phyloP scores from a whole-genome alignment of 495 filamentous ascomycete genomes.

The Chaetomium tenue region DNA sequence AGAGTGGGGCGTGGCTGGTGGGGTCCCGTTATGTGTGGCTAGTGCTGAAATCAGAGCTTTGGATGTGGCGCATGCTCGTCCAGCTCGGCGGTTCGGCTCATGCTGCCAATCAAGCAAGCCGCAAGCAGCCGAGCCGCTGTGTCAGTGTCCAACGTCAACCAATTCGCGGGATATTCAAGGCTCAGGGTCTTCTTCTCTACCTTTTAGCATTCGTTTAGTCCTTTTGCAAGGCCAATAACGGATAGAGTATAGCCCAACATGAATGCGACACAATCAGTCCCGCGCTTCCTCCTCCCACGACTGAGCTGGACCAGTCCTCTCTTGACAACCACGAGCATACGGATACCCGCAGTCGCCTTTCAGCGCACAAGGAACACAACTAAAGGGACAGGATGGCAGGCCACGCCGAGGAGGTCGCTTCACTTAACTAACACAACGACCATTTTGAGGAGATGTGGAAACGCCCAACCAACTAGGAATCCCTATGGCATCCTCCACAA shows the following conservation, averaged over 20 bases:
- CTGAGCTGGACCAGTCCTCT: slow-evolving; percentile 50
- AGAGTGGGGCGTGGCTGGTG: slow-evolving; percentile 10
- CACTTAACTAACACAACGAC: slow-evolving; percentile 1
- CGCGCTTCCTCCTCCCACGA: slow-evolving; percentile 54
- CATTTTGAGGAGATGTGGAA: background rate
- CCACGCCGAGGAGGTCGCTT: slow-evolving; percentile 15
- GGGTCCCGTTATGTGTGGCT: background rate
- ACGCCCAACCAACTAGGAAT: background rate
- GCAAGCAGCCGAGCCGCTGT: slow-evolving; percentile 18
- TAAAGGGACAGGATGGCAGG: slow-evolving; percentile 8
- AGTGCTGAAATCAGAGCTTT: background rate
- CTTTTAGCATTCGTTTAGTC: background rate
- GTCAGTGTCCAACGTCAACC: background rate
- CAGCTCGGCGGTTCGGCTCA: background rate
- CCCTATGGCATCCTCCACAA: slow-evolving; percentile 26
- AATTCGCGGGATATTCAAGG: background rate
- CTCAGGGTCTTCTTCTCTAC: background rate
- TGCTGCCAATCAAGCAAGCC: slow-evolving; percentile 14
- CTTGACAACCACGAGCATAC: slow-evolving; percentile 15
- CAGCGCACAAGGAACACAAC: slow-evolving; percentile 19
- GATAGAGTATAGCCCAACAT: slow-evolving; percentile 23
- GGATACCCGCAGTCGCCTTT: slow-evolving; percentile 19
- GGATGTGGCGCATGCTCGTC: slow-evolving; percentile 1
- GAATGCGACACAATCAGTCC: slow-evolving; percentile 39
- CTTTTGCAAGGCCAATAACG: background rate